Percentiles rank a stretch among this genome's conserved stretches.
Conservation (phyloP, 1,139 yeast species). For the Keqinozyma sinolaborantium region DNA sequence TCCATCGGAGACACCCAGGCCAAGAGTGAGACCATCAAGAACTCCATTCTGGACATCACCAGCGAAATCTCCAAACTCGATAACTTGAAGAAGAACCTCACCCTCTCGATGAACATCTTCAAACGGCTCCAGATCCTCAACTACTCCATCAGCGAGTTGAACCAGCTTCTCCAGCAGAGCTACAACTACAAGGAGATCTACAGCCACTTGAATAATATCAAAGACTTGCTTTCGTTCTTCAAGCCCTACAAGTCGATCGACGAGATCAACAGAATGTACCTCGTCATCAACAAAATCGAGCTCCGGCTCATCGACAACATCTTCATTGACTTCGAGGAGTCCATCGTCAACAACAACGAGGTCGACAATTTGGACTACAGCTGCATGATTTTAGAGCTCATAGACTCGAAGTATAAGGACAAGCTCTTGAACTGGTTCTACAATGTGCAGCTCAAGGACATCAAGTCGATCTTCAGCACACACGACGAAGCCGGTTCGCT, state of each 20-base stretch:
- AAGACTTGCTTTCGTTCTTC: constrained; percentile 74
- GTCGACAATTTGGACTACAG: constrained; percentile 49
- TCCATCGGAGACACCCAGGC: constrained; percentile 23
- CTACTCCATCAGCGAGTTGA: constrained; percentile 59
- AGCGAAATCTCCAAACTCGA: constrained; percentile 76
- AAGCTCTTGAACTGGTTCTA: constrained; percentile 75
- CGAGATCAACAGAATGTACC: constrained; percentile 70
- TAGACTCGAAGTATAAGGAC: constrained; percentile 58
- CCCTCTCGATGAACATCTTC: constrained; percentile 78
- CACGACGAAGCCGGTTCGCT: constrained; percentile 92
- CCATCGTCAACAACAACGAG: constrained; percentile 20
- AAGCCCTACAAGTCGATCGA: constrained; percentile 80
- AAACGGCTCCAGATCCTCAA: constrained; percentile 80
- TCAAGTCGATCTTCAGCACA: constrained; percentile 67
- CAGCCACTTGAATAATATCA: constrained; percentile 69
- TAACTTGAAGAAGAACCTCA: constrained; percentile 76
- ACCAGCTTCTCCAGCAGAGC: constrained; percentile 46
- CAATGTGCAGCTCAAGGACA: constrained; percentile 66
- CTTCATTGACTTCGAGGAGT: constrained; percentile 66
- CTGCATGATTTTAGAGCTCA: constrained; percentile 66
- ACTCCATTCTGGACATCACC: constrained; percentile 67
- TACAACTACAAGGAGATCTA: constrained; percentile 64
- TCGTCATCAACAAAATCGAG: constrained; percentile 61
- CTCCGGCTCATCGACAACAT: constrained; percentile 67
- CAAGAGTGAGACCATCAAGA: constrained; percentile 47